phyloP scores from a whole-genome alignment of 1,284 basidiomycete genomes.

The Anthracocystis walkeri region DNA sequence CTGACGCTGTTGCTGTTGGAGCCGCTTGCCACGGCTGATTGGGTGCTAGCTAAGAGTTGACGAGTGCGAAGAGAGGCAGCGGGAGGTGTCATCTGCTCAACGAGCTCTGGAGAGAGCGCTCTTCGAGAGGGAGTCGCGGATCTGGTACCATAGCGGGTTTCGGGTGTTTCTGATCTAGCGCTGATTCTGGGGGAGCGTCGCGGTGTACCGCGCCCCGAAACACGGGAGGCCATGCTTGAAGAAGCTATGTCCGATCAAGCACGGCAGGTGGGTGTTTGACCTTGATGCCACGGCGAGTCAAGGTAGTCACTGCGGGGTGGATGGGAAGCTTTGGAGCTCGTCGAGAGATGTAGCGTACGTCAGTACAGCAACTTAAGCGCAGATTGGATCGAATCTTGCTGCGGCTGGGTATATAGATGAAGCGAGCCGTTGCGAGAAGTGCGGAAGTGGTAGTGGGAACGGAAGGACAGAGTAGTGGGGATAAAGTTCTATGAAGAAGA shows the following conservation, averaged over 20 bases:
- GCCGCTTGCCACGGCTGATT: slow-evolving; percentile 6
- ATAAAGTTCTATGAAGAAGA: not conserved
- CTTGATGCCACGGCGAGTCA: not conserved
- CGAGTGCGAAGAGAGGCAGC: slow-evolving; percentile 12
- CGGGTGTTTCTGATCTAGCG: slow-evolving; percentile 28
- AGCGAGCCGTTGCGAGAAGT: too few species aligned
- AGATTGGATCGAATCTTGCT: too few species aligned
- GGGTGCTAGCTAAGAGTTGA: not conserved
- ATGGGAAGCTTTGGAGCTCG: too few species aligned
- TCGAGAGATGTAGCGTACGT: too few species aligned
- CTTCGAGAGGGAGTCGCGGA: slow-evolving; percentile 14
- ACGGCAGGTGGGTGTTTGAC: not conserved
- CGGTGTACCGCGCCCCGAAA: slow-evolving; percentile 5
- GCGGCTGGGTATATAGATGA: too few species aligned
- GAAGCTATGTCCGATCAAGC: not conserved
- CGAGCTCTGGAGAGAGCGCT: slow-evolving; percentile 26
- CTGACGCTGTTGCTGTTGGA: slow-evolving; percentile 21
- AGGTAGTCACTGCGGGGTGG: too few species aligned
- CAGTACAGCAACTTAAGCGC: too few species aligned
- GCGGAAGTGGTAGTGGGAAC: not conserved
- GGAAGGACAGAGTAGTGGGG: not conserved
- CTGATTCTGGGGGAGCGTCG: slow-evolving; percentile 32
- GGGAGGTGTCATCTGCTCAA: slow-evolving; percentile 36
- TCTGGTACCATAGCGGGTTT: slow-evolving; percentile 6
- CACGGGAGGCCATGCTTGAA: slow-evolving; percentile 23